These are phyloP conservation scores for Coriolopsis trogii DNA, from an alignment of 1,284 basidiomycete genomes.

Conservation along the genomic window DNA sequence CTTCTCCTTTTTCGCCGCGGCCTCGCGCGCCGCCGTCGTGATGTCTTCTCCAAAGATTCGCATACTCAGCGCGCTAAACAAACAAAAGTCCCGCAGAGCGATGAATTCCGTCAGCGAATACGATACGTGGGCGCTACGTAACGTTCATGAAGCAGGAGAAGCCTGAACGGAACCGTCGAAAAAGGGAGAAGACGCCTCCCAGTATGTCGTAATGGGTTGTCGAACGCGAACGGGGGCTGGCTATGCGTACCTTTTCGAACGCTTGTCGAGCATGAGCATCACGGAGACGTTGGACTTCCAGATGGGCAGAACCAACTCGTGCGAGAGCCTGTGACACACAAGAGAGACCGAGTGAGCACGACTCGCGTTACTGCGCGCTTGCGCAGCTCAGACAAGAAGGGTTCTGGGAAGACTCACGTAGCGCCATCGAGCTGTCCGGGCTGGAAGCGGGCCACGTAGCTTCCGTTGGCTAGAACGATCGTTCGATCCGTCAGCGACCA, in stretches of 20 bases:
- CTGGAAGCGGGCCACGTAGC: conserved; percentile 72
- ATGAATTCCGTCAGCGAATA: neutral
- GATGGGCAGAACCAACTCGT: conserved; percentile 82
- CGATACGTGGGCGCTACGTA: neutral
- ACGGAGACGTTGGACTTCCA: conserved; percentile 91
- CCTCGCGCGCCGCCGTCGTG: conserved; percentile 53
- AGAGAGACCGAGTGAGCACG: conserved; percentile 5
- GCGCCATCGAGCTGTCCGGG: conserved; percentile 55
- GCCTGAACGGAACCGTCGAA: too few relatives aligned
- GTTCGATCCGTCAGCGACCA: neutral
- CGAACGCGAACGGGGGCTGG: neutral
- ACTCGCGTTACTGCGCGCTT: too few relatives aligned
- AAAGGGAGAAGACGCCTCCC: conserved; percentile 73
- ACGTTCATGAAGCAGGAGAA: conserved; percentile 16
- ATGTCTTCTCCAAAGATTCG: conserved; percentile 81
- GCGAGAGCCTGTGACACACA: conserved; percentile 53
- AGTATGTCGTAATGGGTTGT: conserved; percentile 47
- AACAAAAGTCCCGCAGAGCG: neutral
- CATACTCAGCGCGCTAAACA: conserved; percentile 69
- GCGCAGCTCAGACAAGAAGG: neutral
- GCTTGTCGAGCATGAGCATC: conserved; percentile 92
- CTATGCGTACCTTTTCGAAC: conserved; percentile 78
- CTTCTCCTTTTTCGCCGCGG: conserved; percentile 19
- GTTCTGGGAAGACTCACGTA: conserved; percentile 46
- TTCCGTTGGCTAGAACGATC: conserved; percentile 59